Evolutionary conservation across 306 rosid genomes (phyloP), one percentile per base, ranked within the genome.

Genomic region (Begonia peltatifolia): DNA sequence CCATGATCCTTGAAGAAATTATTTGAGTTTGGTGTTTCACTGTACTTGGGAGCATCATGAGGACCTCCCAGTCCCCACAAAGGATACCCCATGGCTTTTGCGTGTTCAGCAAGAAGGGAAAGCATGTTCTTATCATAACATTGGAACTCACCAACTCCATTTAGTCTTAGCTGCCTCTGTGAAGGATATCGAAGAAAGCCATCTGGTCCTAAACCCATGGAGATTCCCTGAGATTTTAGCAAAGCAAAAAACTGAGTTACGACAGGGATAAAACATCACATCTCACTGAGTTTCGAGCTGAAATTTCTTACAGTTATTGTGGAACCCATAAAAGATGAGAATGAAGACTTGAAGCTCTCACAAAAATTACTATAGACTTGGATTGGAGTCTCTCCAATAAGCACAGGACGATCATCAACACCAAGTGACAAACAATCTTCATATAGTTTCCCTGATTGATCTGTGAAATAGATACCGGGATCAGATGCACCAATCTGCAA

Each of bases 31-130:
- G 84, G 94, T 2, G 75, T 25, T 58, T 81, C 88, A 3, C 74
- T 58, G 55, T 77, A 83, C 50, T 62, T 54, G 13, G 99, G 81
- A 18, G 60, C 84, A 66, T 92, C 96, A 35, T 92, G 99, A 16
- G 96, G 99, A 54, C 99, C 96, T 17, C 93, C 96, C 30, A 86
- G 87, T 42, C 99, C 99, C 94, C 95, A 92, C 9, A 75, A 42
- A 51, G 96, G 87, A 63, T 86, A 79, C 61, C 96, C 93, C 3
- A 65, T 41, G 53, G 69, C 74, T 66, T 83, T 83, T n/a, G 99
- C 96, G 51, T 71, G 84, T 50, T 77, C 71, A 68, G 81, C 81
- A 16, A 92, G 92, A 70, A 53, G 10, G 60, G 64, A 47, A 49
- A 86, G 96, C 84, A 86, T 92, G 77, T 79, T 75, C 55, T 77